Evolutionary conservation across 129 eudicot genomes (phyloP).

Genomic region (Smallanthus sonchifolius): DNA sequence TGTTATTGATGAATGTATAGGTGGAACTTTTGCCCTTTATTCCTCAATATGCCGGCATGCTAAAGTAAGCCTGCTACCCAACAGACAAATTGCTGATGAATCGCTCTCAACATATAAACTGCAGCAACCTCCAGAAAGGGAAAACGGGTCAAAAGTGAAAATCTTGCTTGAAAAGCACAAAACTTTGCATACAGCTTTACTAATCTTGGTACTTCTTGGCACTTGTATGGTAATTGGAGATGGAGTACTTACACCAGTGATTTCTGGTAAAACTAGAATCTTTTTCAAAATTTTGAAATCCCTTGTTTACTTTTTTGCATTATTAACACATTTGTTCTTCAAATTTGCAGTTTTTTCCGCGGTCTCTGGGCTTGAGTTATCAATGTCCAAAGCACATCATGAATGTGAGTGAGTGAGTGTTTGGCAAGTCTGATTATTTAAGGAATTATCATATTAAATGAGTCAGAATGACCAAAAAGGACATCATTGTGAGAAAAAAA

Average conservation of each 20-base stretch:
- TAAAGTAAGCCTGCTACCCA: conserved; percentile 76
- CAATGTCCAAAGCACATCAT: conserved; percentile 75
- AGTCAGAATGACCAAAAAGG: not conserved
- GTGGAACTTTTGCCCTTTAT: conserved; percentile 86
- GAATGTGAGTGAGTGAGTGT: conserved; percentile 50
- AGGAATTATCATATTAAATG: not conserved
- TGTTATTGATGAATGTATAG: conserved; percentile 29
- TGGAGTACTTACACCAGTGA: conserved; percentile 78
- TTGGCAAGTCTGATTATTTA: not conserved
- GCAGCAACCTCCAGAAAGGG: conserved; percentile 59
- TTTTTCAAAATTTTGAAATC: not conserved
- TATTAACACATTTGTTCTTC: not conserved
- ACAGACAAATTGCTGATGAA: conserved; percentile 67
- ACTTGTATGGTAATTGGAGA: conserved; percentile 91
- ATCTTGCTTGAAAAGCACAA: conserved; percentile 66
- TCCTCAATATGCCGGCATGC: conserved; percentile 83
- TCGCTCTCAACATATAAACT: conserved; percentile 64
- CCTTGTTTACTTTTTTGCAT: not conserved
- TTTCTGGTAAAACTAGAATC: conserved; percentile 49
- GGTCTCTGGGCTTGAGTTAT: conserved; percentile 81
- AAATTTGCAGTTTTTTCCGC: conserved; percentile 68
- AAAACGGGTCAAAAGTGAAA: conserved; percentile 51
- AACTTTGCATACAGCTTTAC: conserved; percentile 69
- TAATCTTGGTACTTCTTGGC: conserved; percentile 73
- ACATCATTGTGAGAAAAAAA: not conserved